A percentile compares a stretch with the other conserved stretches of the same genome.
Evolutionary conservation across 2,329 filamentous ascomycete genomes (phyloP).

Genomic region (Coniochaeta prunicola): DNA sequence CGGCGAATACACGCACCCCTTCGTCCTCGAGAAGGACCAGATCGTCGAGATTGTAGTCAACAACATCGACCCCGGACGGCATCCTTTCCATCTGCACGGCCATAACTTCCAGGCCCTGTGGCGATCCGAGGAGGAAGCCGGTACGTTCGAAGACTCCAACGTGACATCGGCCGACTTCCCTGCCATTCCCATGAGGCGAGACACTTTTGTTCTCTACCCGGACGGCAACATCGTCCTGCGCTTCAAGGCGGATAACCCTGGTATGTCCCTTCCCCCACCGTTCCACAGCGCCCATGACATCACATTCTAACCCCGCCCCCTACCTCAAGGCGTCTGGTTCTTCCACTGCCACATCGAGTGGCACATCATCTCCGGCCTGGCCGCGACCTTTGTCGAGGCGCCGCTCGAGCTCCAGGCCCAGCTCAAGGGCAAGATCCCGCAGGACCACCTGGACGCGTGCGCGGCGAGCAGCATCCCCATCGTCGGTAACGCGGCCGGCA

Average conservation of each 20-base stretch:
- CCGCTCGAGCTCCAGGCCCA: conserved; percentile 54
- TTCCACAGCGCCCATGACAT: too few species aligned
- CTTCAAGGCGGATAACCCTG: conserved; percentile 62
- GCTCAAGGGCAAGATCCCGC: conserved; percentile 43
- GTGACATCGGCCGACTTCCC: conserved; percentile 40
- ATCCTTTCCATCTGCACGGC: conserved; percentile 75
- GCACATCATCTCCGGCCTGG: conserved; percentile 62
- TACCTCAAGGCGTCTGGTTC: conserved; percentile 43
- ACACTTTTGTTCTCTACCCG: conserved; percentile 59
- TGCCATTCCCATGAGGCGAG: conserved; percentile 55
- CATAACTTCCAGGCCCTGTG: conserved; percentile 65
- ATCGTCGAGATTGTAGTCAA: conserved; percentile 73
- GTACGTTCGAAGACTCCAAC: conserved; percentile 43
- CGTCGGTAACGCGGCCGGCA: conserved; percentile 20
- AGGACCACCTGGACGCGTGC: conserved; percentile 52
- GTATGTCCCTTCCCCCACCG: conserved; percentile 22
- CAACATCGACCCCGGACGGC: conserved; percentile 63
- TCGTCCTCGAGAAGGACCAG: conserved; percentile 60
- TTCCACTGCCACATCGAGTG: conserved; percentile 81
- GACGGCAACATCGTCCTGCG: conserved; percentile 62
- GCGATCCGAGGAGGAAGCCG: conserved; percentile 50
- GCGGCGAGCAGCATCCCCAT: conserved; percentile 17
- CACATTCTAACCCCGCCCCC: neutral
- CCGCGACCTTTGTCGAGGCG: conserved; percentile 57
- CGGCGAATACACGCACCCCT: conserved; percentile 56